phyloP scores from a whole-genome alignment of 371 early-diverging fungal genomes.

The Catenaria anguillulae region DNA sequence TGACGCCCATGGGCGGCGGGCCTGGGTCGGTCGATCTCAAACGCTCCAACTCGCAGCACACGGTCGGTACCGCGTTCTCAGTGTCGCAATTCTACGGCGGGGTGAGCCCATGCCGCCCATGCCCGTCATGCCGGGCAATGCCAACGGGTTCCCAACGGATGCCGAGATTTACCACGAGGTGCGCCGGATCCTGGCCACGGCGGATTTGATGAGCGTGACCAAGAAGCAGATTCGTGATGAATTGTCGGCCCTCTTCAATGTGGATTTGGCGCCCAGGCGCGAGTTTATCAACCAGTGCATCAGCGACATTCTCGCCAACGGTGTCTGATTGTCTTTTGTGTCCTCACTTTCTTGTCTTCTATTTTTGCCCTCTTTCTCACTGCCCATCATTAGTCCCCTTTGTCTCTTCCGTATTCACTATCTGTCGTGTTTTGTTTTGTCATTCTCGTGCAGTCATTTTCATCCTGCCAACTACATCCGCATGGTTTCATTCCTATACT shows the following conservation, averaged over 20 bases:
- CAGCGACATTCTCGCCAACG: not conserved
- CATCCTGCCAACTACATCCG: too few species aligned
- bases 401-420: too few species aligned
- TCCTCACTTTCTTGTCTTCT: too few species aligned
- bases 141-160: slow-evolving; percentile 42
- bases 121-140: slow-evolving; percentile 11
- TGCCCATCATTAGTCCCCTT: too few species aligned
- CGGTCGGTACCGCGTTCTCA: not conserved
- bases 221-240: slow-evolving; percentile 77
- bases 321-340: too few species aligned
- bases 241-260: slow-evolving; percentile 49
- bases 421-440: too few species aligned
- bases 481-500: too few species aligned
- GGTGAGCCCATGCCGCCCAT: slow-evolving; percentile 11
- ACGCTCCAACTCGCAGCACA: not conserved
- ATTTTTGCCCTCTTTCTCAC: too few species aligned
- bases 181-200: slow-evolving; percentile 56
- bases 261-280: slow-evolving; percentile 55
- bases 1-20: slow-evolving; percentile 8
- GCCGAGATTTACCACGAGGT: slow-evolving; percentile 70
- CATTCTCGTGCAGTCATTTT: too few species aligned
- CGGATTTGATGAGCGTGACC: slow-evolving; percentile 63
- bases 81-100: slow-evolving; percentile 7
- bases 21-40: slow-evolving; percentile 13
- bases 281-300: slow-evolving; percentile 54